Base-by-base conservation (phyloP, 352 stramenopile species). In the Peronosclerospora sorghi region DNA sequence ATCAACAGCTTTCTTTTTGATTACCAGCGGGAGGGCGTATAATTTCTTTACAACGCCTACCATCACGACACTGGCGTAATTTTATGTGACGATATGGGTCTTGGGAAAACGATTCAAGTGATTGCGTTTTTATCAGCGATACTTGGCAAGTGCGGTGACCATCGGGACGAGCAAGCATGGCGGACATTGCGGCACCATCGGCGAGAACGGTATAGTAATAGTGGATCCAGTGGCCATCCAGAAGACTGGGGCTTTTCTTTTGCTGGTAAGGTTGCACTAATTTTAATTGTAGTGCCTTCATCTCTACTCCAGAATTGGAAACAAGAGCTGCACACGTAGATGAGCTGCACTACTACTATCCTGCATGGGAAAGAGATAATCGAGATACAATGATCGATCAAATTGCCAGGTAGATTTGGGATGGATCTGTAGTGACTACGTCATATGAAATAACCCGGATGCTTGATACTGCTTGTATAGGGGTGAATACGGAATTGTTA, bases 271-370 rank as follows among this genome's bases (percentile, higher is more conserved):
- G 41, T 61, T n/a, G 49, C 53, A 8, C 96, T 96, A 29, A 94
- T 99, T 58, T 72, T 99, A 23, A 93, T 99, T 40, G 81, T 99
- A 27, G 96, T 98, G 5, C 96, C 96, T 18, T 98, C 95, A 24
- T 97, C 84, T 9, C 90, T 96, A 48, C 80, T 99, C 12, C 82
- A 98, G 35, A 99, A 99, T 54, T 99, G 96, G 96, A 95, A 99
- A 53, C 86, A 87, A 13, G 96, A 99, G 61, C 81, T 99, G 23
- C 97, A 97, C 48, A 64, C 88, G n/a, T 99, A 79, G 94, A 73
- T 89, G 54, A 79, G 69, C 15, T 83, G 71, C 21, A 63, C 45
- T 8, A 76, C 73, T 5, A 62, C 82, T 0, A 75, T 86, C 35
- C 48, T 89, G 7, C 62, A 76, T 20, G 77, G 77, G 2, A 82